Percentiles rank a stretch among this genome's conserved stretches.
Evolutionary conservation across 176 grass and related monocot species (phyloP).

Genomic region (Oryza brachyantha): DNA sequence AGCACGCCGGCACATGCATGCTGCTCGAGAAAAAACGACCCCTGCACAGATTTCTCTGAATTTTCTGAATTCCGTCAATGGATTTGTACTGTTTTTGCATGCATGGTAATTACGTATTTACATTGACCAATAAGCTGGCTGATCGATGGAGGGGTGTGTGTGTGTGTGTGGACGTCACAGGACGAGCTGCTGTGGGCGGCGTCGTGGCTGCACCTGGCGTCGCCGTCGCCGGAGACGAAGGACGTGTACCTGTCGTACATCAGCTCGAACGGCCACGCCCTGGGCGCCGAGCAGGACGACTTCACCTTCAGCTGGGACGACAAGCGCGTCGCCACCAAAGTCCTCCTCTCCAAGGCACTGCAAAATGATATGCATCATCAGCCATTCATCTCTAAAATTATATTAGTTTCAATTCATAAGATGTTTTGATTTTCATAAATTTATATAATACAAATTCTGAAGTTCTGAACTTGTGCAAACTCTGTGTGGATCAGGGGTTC

Average conservation of each 20-base stretch:
- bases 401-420: no score
- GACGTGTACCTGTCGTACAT: constrained; percentile 73
- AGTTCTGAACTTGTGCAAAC: no score
- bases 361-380: no score
- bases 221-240: constrained; percentile 7
- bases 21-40: neutral
- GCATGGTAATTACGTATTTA: no score
- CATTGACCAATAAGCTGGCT: no score
- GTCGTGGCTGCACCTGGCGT: constrained; percentile 64
- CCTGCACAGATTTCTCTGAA: neutral
- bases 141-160: no score
- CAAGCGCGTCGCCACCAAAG: constrained; percentile 62
- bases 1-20: neutral
- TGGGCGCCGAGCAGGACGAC: constrained; percentile 66
- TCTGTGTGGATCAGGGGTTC: no score
- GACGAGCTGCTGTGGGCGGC: constrained; percentile 78
- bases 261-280: constrained; percentile 43
- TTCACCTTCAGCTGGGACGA: constrained; percentile 89
- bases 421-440: no score
- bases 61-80: neutral
- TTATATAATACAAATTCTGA: no score
- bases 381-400: no score
- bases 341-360: constrained; percentile 65
- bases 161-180: neutral
- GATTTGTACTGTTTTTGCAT: no score